phyloP scores from a whole-genome alignment of 1,284 basidiomycete species.

The Rhodotorula sp. region DNA sequence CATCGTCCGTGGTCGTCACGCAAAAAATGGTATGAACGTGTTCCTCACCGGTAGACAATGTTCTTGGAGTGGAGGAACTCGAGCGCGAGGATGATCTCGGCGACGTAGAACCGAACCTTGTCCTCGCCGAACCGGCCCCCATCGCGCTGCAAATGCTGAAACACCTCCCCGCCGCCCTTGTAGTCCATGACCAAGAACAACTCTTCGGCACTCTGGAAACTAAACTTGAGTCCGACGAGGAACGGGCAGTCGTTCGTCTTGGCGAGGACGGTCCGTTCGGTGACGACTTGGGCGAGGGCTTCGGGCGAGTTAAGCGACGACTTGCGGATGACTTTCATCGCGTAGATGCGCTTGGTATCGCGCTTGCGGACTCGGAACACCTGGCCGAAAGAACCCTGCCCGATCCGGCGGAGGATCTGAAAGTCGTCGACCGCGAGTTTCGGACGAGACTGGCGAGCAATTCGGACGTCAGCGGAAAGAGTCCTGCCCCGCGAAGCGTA shows the following conservation, averaged over 20 bases:
- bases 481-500: constrained; percentile 2
- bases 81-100: constrained; percentile 47
- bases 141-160: constrained; percentile 47
- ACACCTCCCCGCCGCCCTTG: constrained; percentile 53
- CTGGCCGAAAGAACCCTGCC: constrained; percentile 51
- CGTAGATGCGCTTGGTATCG: constrained; percentile 50
- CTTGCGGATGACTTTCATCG: constrained; percentile 50
- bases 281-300: constrained; percentile 50
- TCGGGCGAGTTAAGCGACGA: constrained; percentile 45
- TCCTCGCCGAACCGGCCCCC: constrained; percentile 46
- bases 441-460: constrained; percentile 43
- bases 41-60: constrained; percentile 46
- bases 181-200: constrained; percentile 53
- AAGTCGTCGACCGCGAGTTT: constrained; percentile 49
- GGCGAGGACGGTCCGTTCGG: constrained; percentile 51
- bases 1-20: background rate
- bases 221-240: constrained; percentile 49
- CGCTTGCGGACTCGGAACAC: constrained; percentile 53
- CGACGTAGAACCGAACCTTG: constrained; percentile 46
- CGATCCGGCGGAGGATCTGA: constrained; percentile 51
- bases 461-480: background rate
- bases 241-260: constrained; percentile 51
- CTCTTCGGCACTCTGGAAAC: constrained; percentile 28
- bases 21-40: too few species aligned
- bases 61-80: constrained; percentile 45